Base-by-base conservation (phyloP, 2,329 filamentous ascomycete genomes). In the Monosporascus sp. region DNA sequence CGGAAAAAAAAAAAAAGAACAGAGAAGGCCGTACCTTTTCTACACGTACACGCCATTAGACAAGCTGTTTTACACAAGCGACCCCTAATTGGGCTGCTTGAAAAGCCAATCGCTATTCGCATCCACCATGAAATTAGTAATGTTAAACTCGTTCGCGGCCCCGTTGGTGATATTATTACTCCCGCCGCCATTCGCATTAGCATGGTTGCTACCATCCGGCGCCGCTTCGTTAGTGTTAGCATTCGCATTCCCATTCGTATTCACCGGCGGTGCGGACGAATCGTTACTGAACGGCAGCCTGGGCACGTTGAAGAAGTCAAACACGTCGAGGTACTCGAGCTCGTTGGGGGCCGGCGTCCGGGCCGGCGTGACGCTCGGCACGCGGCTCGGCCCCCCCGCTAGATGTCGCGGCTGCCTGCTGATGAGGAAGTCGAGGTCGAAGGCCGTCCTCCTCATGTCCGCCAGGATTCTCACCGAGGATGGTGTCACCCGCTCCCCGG, bases 251-350 rank as follows among this genome's bases (percentile, higher is more conserved):
- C 59, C 58, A 25, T 55, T n/a, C 24, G 51, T 50, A 49, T 59
- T 58, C 14, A 49, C 18, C 8, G 48, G 67, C 18, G 47, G 61
- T 47, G 58, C 65, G 50, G 48, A 64, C 17, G 58, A 57, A 50
- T 75, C 72, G 11, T 72, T 70, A 31, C 72, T 72, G 22, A 80
- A 70, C 0, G 82, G 80, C 24, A 96, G 73, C 18, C 90, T 77
- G 1, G 92, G 92, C 52, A 95, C 84, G 66, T 96, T 96, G 77
- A 96, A 97, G 66, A 95, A 96, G 62, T 94, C 90, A 67, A 97
- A 96, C 0, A 96, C 89, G 62, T 96, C 91, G 3, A 96, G 75
- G 66, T 95, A 96, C 67, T 96, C 92, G 3, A 96, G 75, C 64
- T 96, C 90, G 60, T 94, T 90, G 1, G 88, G 82, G 9, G 84